A percentile compares a stretch with the other conserved stretches of the same genome.
Evolutionary conservation across 331 rosid species (phyloP).

Genomic region (Quercus tomentella): DNA sequence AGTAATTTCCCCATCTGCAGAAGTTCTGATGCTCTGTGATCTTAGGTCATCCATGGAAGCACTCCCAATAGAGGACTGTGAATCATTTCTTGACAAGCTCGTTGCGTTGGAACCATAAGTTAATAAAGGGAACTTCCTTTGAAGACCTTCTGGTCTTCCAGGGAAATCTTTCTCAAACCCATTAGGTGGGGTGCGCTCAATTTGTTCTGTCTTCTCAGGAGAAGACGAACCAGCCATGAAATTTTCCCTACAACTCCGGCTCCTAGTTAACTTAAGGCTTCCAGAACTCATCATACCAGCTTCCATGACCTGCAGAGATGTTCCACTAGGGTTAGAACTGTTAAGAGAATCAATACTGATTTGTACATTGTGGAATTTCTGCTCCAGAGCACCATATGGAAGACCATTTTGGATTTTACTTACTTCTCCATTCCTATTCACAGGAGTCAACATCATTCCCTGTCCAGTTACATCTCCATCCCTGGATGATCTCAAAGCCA

Average conservation of each 20-base stretch:
- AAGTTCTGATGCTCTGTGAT: slow-evolving; percentile 39
- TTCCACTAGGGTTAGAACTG: slow-evolving; percentile 35
- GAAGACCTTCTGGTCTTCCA: slow-evolving; percentile 82
- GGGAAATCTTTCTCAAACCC: slow-evolving; percentile 65
- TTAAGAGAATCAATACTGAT: slow-evolving; percentile 30
- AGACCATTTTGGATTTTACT: slow-evolving; percentile 40
- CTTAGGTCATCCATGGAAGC: slow-evolving; percentile 49
- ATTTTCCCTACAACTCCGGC: slow-evolving; percentile 79
- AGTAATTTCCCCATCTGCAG: slow-evolving; percentile 72
- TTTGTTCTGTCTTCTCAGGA: slow-evolving; percentile 44
- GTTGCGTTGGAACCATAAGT: slow-evolving; percentile 34
- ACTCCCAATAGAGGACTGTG: slow-evolving; percentile 83
- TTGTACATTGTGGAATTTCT: slow-evolving; percentile 35
- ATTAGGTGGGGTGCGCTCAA: slow-evolving; percentile 62
- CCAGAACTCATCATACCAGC: slow-evolving; percentile 39
- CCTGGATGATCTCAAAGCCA: slow-evolving; percentile 20
- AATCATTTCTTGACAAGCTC: slow-evolving; percentile 56
- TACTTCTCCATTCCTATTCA: slow-evolving; percentile 39
- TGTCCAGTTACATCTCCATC: slow-evolving; percentile 37
- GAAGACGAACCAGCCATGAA: slow-evolving; percentile 42
- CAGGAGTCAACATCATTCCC: slow-evolving; percentile 39
- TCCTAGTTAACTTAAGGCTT: slow-evolving; percentile 55
- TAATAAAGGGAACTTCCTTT: slow-evolving; percentile 49
- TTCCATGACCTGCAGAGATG: slow-evolving; percentile 31
- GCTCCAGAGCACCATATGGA: slow-evolving; percentile 33